Conservation (phyloP, 2,329 filamentous ascomycete genomes). For the Clarireedia paspali region DNA sequence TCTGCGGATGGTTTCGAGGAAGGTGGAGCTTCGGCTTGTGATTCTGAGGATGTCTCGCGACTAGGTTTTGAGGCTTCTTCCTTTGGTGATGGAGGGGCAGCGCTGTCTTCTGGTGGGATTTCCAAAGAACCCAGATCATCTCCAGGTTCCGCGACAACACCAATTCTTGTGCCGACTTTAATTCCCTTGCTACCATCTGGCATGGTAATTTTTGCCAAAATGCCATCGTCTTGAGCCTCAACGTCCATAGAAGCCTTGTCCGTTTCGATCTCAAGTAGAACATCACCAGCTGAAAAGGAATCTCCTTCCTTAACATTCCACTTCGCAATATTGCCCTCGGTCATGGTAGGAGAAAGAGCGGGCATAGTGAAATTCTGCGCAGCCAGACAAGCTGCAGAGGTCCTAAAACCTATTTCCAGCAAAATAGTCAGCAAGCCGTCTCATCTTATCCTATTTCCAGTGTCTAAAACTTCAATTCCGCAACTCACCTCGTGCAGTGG, state of each 20-base stretch:
- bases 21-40: not conserved
- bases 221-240: constrained; percentile 82
- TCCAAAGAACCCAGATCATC: constrained; percentile 71
- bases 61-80: constrained; percentile 24
- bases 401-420: constrained; percentile 50
- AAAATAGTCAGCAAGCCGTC: constrained; percentile 12
- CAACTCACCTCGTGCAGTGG: constrained; percentile 48
- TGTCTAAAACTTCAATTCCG: no score
- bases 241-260: constrained; percentile 95
- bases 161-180: constrained; percentile 74
- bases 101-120: constrained; percentile 60
- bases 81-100: constrained; percentile 24
- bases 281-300: constrained; percentile 72
- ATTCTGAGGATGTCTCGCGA: constrained; percentile 14
- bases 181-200: constrained; percentile 68
- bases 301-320: constrained; percentile 89
- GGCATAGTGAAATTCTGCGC: constrained; percentile 90
- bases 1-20: constrained; percentile 13
- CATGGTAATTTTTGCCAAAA: constrained; percentile 75
- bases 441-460: not conserved
- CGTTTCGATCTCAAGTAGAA: constrained; percentile 86
- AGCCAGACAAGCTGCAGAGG: constrained; percentile 54
- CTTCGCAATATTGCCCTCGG: constrained; percentile 77
- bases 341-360: constrained; percentile 87
- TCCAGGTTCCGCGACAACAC: constrained; percentile 70